A percentile compares a stretch with the other conserved stretches of the same genome.
These are phyloP conservation scores for Passalora sequoiae DNA, from an alignment of 2,329 filamentous ascomycete species.

Conservation along the genomic window DNA sequence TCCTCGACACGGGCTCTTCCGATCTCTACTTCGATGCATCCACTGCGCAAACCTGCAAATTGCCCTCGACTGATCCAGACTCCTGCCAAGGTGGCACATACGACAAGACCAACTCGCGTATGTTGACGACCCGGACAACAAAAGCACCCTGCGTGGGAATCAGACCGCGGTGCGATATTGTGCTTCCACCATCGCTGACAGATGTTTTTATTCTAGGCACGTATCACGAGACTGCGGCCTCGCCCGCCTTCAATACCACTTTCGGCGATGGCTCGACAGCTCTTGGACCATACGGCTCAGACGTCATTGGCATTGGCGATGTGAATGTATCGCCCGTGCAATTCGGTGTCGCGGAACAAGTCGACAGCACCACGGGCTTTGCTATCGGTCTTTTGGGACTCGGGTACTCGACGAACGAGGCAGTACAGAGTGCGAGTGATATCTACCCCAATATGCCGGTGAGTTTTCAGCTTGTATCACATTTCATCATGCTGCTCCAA, in stretches of 20 bases:
- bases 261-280: conserved; percentile 30
- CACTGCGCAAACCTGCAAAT: conserved; percentile 22
- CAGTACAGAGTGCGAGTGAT: conserved; percentile 13
- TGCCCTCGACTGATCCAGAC: conserved; percentile 11
- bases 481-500: too few relatives aligned
- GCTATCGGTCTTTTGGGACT: conserved; percentile 32
- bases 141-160: too few relatives aligned
- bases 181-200: too few relatives aligned
- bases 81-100: conserved; percentile 31
- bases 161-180: too few relatives aligned
- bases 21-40: conserved; percentile 33
- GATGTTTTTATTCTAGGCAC: too few relatives aligned
- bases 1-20: conserved; percentile 33
- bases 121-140: too few relatives aligned
- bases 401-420: conserved; percentile 30
- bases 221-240: conserved; percentile 22
- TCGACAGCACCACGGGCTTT: conserved; percentile 28
- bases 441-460: conserved; percentile 33
- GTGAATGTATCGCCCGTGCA: conserved; percentile 27
- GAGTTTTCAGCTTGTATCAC: too few relatives aligned
- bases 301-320: conserved; percentile 29
- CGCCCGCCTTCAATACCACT: conserved; percentile 28
- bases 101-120: conserved; percentile 23
- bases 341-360: conserved; percentile 29
- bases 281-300: conserved; percentile 26